phyloP scores from a whole-genome alignment of 352 stramenopile species.

The Hyphochytrium catenoides region DNA sequence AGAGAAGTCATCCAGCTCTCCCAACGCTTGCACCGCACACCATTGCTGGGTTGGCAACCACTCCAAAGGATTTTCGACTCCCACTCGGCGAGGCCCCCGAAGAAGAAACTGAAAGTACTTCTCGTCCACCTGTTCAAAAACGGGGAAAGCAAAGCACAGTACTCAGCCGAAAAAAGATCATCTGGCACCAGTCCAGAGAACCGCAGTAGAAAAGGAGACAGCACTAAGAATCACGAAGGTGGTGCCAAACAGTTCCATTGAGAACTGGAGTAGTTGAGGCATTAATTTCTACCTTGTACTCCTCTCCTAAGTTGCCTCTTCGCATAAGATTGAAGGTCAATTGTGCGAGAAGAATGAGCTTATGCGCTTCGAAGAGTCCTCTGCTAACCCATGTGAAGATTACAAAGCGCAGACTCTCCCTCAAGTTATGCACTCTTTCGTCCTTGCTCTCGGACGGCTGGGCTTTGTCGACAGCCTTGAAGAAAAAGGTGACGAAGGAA shows the following conservation, averaged over 20 bases:
- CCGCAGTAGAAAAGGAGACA: no score
- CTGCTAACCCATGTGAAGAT: slow-evolving; percentile 89
- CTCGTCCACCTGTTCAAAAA: slow-evolving; percentile 72
- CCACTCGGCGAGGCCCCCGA: slow-evolving; percentile 47
- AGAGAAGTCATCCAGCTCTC: slow-evolving; percentile 81
- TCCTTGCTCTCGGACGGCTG: slow-evolving; percentile 51
- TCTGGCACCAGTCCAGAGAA: no score
- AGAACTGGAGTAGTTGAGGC: no score
- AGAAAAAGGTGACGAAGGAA: slow-evolving; percentile 88
- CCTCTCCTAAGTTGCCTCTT: slow-evolving; percentile 70
- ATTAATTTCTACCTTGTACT: no score
- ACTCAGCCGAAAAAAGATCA: no score
- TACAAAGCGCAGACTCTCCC: slow-evolving; percentile 79
- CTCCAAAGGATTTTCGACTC: slow-evolving; percentile 39
- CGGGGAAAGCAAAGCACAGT: no score
- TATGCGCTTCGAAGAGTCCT: slow-evolving; percentile 85
- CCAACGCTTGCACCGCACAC: slow-evolving; percentile 65
- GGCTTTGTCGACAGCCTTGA: slow-evolving; percentile 80
- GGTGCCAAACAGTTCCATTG: no score
- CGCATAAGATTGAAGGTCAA: slow-evolving; percentile 95
- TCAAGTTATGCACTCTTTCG: slow-evolving; percentile 70
- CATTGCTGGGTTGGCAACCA: slow-evolving; percentile 81
- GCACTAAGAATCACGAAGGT: no score
- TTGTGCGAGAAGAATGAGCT: slow-evolving; percentile 88
- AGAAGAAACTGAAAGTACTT: slow-evolving; percentile 90